Base-by-base conservation (phyloP, 768 basidiomycete species). In the Russula sp. region DNA sequence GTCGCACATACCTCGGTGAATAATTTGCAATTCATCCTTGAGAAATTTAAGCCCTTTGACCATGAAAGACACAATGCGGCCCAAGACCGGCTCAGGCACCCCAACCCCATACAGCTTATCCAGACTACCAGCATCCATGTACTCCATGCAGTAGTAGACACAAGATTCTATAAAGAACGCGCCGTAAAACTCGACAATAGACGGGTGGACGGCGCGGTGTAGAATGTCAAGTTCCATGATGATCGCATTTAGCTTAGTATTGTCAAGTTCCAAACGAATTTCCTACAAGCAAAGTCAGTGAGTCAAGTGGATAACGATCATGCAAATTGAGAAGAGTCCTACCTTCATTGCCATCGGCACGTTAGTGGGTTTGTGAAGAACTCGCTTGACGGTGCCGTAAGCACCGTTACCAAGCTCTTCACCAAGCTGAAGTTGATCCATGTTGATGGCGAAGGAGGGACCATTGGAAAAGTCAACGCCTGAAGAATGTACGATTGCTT, bases 121-220 rank as follows among this genome's bases (percentile, higher is more conserved):
- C 50, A 99, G 81, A 43, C 87, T 90, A n/a, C 95, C 94, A 11
- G 94, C 95, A 72, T 99, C 96, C 97, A 99, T 99, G 75, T 87
- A 92, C 78, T 99, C 97, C 95, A 98, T 98, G 75, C 95, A 98
- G 73, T 97, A 98, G 75, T 99, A 98, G 25, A 99, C 97, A 73
- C 96, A 99, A n/a, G 92, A 92, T 72, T 99, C 97, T 74, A 97
- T 94, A 75, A 97, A 98, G 78, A 99, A 99, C 5, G 97, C 97
- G 47, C 97, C 97, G 71, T 96, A 98, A 69, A 99, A 99, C 64
- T 98, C 97, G 69, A 99, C 92, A 66, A 98, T 98, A 70, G 91
- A 86, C 3, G 89, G 90, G 9, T 89, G 86, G 47, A 87, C 81
- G 3, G 95, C 95, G 32, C 94, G 90, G 73, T 99, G 97, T 7